These are phyloP conservation scores for Paraphaeosphaeria minitans DNA, from an alignment of 2,329 filamentous ascomycete genomes.

Conservation along the genomic window DNA sequence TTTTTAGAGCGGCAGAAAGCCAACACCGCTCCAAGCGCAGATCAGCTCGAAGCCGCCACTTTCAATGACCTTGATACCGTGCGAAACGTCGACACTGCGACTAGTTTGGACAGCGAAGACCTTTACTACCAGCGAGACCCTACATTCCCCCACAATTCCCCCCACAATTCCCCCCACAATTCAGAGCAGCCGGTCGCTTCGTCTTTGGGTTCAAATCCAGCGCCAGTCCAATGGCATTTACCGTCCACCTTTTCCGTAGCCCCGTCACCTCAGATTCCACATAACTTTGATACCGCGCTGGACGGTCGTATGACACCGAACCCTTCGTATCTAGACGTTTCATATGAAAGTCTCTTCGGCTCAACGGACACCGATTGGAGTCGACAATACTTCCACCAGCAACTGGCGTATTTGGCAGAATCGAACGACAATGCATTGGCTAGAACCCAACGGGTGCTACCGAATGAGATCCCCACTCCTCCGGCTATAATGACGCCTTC, in stretches of 20 bases:
- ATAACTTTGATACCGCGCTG: neutral
- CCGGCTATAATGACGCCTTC: neutral
- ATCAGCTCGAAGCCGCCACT: neutral
- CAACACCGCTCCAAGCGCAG: neutral
- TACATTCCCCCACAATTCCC: neutral
- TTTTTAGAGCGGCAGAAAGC: neutral
- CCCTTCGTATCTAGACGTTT: neutral
- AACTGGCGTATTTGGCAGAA: neutral
- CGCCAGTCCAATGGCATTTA: neutral
- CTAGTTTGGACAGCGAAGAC: too few species aligned
- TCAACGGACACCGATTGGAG: neutral
- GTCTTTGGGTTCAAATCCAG: neutral
- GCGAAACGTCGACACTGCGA: neutral
- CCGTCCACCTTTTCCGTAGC: neutral
- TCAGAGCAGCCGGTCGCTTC: neutral
- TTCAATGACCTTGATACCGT: neutral
- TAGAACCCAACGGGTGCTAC: neutral
- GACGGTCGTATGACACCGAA: neutral
- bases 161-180: neutral
- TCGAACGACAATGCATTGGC: neutral
- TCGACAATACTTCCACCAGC: neutral
- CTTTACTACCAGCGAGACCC: neutral
- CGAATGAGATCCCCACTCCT: neutral
- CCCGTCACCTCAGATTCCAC: neutral
- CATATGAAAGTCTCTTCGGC: neutral